Evolutionary conservation across 257 asterid species (phyloP).

Genomic region (Solanum chilense): DNA sequence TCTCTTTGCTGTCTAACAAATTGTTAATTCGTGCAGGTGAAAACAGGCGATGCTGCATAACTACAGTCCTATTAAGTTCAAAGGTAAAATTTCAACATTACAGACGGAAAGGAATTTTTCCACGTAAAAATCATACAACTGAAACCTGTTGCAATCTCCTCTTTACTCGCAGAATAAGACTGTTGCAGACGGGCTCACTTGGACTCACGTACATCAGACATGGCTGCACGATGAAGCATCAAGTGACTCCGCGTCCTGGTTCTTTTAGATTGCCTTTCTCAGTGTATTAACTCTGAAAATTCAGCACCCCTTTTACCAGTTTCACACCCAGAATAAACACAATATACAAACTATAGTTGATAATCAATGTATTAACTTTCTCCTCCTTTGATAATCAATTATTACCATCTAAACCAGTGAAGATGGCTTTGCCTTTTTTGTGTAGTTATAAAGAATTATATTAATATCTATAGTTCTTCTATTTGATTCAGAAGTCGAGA

Average conservation of each 20-base stretch:
- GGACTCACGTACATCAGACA: conserved; percentile 77
- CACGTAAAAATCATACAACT: neutral
- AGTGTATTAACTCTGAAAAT: neutral
- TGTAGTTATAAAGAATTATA: neutral
- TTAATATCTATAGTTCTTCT: neutral
- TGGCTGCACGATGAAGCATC: conserved; percentile 62
- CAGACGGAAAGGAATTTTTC: neutral
- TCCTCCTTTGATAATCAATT: neutral
- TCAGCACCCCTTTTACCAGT: neutral
- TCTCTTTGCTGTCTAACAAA: neutral
- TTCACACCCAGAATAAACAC: neutral
- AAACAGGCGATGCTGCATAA: conserved; percentile 40
- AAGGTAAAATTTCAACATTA: conserved; percentile 32
- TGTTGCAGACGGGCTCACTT: conserved; percentile 62
- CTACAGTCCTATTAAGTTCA: conserved; percentile 54
- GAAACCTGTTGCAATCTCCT: neutral
- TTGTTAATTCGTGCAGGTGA: conserved; percentile 40
- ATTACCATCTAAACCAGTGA: neutral
- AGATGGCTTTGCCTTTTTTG: neutral
- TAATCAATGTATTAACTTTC: neutral
- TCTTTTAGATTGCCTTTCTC: conserved; percentile 21
- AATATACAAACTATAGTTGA: neutral
- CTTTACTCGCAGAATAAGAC: conserved; percentile 39
- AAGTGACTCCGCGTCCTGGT: conserved; percentile 31
- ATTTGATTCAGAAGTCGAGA: neutral